Percentiles rank a stretch among this genome's conserved stretches.
These are phyloP conservation scores for Tuber brumale DNA, from an alignment of 495 filamentous ascomycete genomes.

Conservation along the genomic window DNA sequence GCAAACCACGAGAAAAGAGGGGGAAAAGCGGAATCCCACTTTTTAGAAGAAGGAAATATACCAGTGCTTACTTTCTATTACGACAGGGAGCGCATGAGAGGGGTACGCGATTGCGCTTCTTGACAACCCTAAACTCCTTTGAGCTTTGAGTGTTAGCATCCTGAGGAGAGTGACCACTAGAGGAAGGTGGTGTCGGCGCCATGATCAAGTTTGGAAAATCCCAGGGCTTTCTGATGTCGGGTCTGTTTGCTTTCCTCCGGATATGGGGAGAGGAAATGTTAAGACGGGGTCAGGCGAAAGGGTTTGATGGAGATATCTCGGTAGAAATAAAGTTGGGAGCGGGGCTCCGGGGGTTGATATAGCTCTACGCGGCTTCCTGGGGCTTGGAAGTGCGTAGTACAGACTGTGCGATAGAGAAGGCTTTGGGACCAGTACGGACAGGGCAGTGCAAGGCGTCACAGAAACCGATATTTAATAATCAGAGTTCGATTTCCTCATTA, in stretches of 20 bases:
- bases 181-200: constrained; percentile 89
- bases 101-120: constrained; percentile 90
- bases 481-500: background rate
- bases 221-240: background rate
- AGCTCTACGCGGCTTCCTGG: background rate
- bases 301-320: background rate
- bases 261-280: background rate
- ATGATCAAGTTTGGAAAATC: constrained; percentile 46
- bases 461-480: constrained; percentile 3
- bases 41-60: constrained; percentile 22
- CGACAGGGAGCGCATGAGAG: constrained; percentile 91
- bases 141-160: constrained; percentile 47
- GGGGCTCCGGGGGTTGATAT: background rate
- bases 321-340: background rate
- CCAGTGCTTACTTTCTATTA: constrained; percentile 74
- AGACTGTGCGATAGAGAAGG: background rate
- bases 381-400: background rate
- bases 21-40: background rate
- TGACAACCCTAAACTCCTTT: constrained; percentile 65
- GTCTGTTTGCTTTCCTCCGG: background rate
- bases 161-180: constrained; percentile 73
- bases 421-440: background rate
- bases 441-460: background rate
- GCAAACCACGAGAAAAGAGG: background rate
- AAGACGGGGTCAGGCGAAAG: background rate